These are phyloP conservation scores for Triadica sebifera DNA, from an alignment of 345 rosid genomes.

Conservation along the genomic window DNA sequence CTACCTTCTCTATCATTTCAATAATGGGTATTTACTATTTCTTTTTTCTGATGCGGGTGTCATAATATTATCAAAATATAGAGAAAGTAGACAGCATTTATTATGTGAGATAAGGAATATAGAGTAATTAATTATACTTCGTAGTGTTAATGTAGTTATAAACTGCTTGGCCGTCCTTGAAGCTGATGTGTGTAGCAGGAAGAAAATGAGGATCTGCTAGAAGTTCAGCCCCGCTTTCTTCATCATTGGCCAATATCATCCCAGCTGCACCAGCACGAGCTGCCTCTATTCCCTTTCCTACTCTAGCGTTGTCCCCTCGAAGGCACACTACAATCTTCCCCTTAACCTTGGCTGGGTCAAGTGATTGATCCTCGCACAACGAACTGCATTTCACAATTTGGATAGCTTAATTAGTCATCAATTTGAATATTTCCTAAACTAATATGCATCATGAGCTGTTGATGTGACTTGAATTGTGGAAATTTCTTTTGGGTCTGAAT, in stretches of 20 bases:
- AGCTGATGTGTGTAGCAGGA: constrained; percentile 41
- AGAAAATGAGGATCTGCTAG: constrained; percentile 37
- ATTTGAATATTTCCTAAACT: too few relatives aligned
- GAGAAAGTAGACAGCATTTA: too few relatives aligned
- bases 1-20: too few relatives aligned
- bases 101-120: too few relatives aligned
- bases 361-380: constrained; percentile 13
- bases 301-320: constrained; percentile 23
- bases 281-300: constrained; percentile 31
- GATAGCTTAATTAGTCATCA: too few relatives aligned
- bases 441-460: too few relatives aligned
- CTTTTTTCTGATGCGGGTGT: too few relatives aligned
- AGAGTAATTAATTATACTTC: constrained; percentile 24
- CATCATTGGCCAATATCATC: constrained; percentile 45
- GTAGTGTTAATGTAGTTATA: constrained; percentile 38
- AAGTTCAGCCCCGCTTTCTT: constrained; percentile 18
- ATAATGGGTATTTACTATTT: too few relatives aligned
- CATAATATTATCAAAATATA: too few relatives aligned
- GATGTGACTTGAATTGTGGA: too few relatives aligned
- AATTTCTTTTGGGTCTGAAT: too few relatives aligned
- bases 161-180: constrained; percentile 28
- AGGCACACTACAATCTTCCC: constrained; percentile 58
- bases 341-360: constrained; percentile 48
- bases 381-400: neutral
- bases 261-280: constrained; percentile 43